These are phyloP conservation scores for Triticum aestivum DNA, from an alignment of 176 grass and related monocot genomes.

Conservation along the genomic window IWGSC_CS_RefSeq_v2.1 NC_057808.1:241651693-241652192, in stretches of 20 bases:
- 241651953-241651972: slow-evolving; percentile 60
- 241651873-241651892: slow-evolving; percentile 59
- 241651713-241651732: slow-evolving; percentile 52
- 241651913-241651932: slow-evolving; percentile 35
- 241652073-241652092: not conserved
- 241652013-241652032: slow-evolving; percentile 70
- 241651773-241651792: slow-evolving; percentile 90
- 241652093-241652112: not conserved
- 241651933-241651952: slow-evolving; percentile 12
- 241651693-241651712: slow-evolving; percentile 47
- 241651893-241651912: slow-evolving; percentile 67
- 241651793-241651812: slow-evolving; percentile 56
- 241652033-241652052: slow-evolving; percentile 56
- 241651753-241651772: slow-evolving; percentile 79
- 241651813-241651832: slow-evolving; percentile 72
- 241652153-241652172: not conserved
- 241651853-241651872: slow-evolving; percentile 46
- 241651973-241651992: slow-evolving; percentile 64
- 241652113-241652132: not conserved
- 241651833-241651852: slow-evolving; percentile 55
- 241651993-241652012: slow-evolving; percentile 54
- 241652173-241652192: no score
- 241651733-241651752: slow-evolving; percentile 61
- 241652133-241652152: not conserved
- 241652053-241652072: not conserved